Evolutionary conservation across 208 protist species (phyloP).

Genomic region (Leishmania gerbilli): DNA sequence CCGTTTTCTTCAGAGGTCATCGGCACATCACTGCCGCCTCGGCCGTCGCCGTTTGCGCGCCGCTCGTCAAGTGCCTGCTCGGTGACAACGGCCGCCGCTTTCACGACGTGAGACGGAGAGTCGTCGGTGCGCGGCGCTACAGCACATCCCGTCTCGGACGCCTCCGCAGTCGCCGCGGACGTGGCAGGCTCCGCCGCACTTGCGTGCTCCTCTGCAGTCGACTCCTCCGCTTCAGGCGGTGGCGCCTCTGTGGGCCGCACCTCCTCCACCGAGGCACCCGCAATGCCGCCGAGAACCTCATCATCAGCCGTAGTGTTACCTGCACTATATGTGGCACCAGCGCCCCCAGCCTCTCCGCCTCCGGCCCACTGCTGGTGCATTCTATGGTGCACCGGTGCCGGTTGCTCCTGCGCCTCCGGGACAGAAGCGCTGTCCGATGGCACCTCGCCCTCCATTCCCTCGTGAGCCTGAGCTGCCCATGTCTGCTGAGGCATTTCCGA

Average conservation of each 20-base stretch:
- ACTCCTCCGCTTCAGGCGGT: conserved; percentile 3
- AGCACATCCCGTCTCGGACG: neutral
- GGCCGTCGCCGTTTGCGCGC: neutral
- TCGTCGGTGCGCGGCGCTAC: neutral
- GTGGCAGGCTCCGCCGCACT: neutral
- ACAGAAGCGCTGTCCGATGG: neutral
- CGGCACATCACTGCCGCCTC: neutral
- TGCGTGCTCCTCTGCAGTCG: neutral
- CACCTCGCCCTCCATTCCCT: neutral
- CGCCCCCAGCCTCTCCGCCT: neutral
- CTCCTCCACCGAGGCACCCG: neutral
- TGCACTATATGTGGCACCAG: neutral
- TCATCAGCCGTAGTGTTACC: neutral
- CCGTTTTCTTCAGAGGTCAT: neutral
- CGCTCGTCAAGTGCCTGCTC: neutral
- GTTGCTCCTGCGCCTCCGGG: neutral
- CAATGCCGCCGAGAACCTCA: neutral
- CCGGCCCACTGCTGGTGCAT: neutral
- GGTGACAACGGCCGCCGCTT: neutral
- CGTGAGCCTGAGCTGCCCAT: neutral
- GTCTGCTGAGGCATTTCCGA: neutral
- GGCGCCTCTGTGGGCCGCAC: neutral
- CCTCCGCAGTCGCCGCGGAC: neutral
- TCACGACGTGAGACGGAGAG: too few relatives aligned
- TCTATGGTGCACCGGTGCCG: too few relatives aligned